Percentiles rank a stretch among this genome's conserved stretches.
Evolutionary conservation across 2,329 filamentous ascomycete species (phyloP).

Genomic region (Niveomyces coronatus): DNA sequence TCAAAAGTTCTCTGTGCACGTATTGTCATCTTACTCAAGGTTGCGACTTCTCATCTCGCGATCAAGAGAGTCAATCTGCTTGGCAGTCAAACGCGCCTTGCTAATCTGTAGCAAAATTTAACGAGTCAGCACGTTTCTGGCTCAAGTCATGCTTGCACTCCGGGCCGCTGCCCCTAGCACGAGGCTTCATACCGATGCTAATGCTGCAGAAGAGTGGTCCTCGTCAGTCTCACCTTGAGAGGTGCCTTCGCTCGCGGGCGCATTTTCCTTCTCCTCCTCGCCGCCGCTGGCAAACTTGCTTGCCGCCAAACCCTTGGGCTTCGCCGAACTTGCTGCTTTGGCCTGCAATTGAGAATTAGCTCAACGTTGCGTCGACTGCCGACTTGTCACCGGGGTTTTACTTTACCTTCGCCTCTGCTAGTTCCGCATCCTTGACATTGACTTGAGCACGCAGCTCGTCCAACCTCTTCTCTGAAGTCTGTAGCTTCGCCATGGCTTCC

Average conservation of each 20-base stretch:
- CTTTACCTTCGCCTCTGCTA: slow-evolving; percentile 49
- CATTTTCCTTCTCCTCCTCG: slow-evolving; percentile 19
- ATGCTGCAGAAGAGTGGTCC: slow-evolving; percentile 53
- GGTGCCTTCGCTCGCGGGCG: slow-evolving; percentile 25
- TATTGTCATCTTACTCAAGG: slow-evolving; percentile 27
- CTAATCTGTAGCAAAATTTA: slow-evolving; percentile 29
- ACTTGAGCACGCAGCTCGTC: slow-evolving; percentile 43
- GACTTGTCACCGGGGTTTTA: background rate
- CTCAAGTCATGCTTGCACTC: no score
- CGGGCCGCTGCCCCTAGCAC: slow-evolving; percentile 31
- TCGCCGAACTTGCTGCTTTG: slow-evolving; percentile 30
- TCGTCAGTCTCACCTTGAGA: slow-evolving; percentile 50
- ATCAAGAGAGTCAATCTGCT: slow-evolving; percentile 43
- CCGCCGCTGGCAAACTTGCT: slow-evolving; percentile 41
- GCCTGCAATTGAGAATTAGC: slow-evolving; percentile 25
- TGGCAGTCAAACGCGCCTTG: slow-evolving; percentile 34
- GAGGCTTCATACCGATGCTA: slow-evolving; percentile 55
- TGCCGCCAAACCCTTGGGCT: slow-evolving; percentile 41
- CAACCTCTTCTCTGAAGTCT: slow-evolving; percentile 37
- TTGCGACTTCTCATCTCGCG: slow-evolving; percentile 47
- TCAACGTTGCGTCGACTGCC: background rate
- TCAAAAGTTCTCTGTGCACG: background rate
- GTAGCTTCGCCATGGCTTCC: slow-evolving; percentile 31
- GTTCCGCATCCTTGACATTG: slow-evolving; percentile 54
- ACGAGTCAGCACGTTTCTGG: no score